Evolutionary conservation across 805 yeast species (phyloP).

Genomic region (Zygosaccharomyces siamensis): DNA sequence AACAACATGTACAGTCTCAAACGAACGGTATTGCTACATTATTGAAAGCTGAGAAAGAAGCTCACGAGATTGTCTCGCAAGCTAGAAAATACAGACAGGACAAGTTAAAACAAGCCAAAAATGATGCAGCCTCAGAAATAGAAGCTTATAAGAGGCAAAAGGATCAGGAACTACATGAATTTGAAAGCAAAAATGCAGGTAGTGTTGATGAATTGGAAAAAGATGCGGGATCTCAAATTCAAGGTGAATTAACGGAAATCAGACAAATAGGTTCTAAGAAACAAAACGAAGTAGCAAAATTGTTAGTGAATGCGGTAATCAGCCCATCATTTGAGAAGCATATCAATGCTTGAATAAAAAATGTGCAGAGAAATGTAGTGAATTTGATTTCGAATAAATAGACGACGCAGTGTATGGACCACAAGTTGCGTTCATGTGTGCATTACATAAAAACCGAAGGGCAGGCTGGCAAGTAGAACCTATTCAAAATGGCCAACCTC

Average conservation of each 20-base stretch:
- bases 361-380: background rate
- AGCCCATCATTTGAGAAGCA: conserved; percentile 80
- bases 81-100: conserved; percentile 79
- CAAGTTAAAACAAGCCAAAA: conserved; percentile 87
- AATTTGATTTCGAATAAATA: background rate
- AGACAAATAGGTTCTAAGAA: conserved; percentile 58
- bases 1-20: conserved; percentile 20
- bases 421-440: background rate
- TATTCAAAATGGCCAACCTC: background rate
- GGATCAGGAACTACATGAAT: conserved; percentile 72
- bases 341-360: conserved; percentile 51
- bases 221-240: conserved; percentile 71
- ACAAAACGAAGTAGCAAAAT: conserved; percentile 62
- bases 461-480: background rate
- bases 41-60: conserved; percentile 83
- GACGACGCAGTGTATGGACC: conserved; percentile 1
- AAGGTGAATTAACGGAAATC: conserved; percentile 65
- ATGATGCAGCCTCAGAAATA: conserved; percentile 88
- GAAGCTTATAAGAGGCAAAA: conserved; percentile 78
- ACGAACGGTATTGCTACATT: conserved; percentile 37
- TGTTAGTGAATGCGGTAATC: conserved; percentile 74
- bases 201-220: conserved; percentile 49
- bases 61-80: conserved; percentile 90
- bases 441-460: background rate
- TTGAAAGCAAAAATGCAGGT: conserved; percentile 65